Evolutionary conservation across 129 eudicot species (phyloP).

Genomic region (Arctium lappa): DNA sequence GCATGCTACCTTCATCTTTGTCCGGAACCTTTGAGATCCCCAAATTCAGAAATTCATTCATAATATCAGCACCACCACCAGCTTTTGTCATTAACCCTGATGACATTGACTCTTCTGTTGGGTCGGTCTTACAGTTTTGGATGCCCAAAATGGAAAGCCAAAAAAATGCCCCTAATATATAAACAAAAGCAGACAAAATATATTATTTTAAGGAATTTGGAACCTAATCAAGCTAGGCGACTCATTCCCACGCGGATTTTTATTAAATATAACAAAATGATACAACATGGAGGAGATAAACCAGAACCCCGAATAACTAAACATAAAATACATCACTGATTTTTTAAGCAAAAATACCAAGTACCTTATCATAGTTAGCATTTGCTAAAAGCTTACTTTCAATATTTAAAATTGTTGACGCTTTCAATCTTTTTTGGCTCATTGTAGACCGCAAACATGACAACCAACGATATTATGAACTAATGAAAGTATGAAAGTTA

Average conservation of each 20-base stretch:
- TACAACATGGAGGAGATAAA: not conserved
- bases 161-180: not conserved
- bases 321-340: not conserved
- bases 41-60: conserved; percentile 20
- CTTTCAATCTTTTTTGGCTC: not conserved
- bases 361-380: not conserved
- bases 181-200: not conserved
- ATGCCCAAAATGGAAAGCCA: not conserved
- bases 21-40: conserved; percentile 1
- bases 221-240: not conserved
- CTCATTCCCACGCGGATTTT: not conserved
- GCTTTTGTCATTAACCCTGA: not conserved
- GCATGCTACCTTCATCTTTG: conserved; percentile 21
- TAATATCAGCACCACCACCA: conserved; percentile 6
- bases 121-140: not conserved
- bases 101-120: too few species aligned
- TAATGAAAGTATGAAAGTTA: not conserved
- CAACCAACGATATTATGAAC: not conserved
- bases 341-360: not conserved
- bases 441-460: not conserved
- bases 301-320: not conserved
- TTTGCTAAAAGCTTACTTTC: not conserved
- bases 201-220: not conserved
- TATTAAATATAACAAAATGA: not conserved
- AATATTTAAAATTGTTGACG: not conserved